Percentiles rank a stretch among this genome's conserved stretches.
phyloP scores from a whole-genome alignment of 1,139 yeast genomes.

The Suhomyces yuchorum region DNA sequence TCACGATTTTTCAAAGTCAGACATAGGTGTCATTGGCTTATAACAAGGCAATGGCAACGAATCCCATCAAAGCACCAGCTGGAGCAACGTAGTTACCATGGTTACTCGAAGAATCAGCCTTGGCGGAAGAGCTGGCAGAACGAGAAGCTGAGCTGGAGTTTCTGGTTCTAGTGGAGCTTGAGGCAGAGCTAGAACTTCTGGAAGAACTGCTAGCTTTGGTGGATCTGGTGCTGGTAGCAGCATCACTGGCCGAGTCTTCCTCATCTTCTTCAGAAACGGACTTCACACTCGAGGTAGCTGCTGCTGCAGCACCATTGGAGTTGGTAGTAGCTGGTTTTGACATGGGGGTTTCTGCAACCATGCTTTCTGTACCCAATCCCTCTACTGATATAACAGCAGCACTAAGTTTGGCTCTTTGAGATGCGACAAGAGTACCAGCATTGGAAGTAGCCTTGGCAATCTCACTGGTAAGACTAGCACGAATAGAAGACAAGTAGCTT shows the following conservation, averaged over 20 bases:
- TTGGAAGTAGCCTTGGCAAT: background rate
- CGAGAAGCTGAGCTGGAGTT: background rate
- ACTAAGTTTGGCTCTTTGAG: background rate
- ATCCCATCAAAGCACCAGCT: slow-evolving; percentile 21
- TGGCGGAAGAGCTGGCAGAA: slow-evolving; percentile 4
- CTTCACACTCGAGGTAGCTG: too few species aligned
- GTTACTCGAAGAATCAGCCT: slow-evolving; percentile 12
- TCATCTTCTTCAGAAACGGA: too few species aligned
- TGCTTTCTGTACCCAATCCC: background rate
- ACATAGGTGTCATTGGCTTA: background rate
- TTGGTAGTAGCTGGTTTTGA: background rate
- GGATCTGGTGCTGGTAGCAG: slow-evolving; percentile 2
- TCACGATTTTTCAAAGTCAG: background rate
- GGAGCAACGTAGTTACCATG: slow-evolving; percentile 18
- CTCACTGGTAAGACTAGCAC: background rate
- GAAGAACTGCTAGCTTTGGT: background rate
- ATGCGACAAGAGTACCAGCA: slow-evolving; percentile 1
- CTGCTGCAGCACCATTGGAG: background rate
- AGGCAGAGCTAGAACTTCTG: slow-evolving; percentile 7
- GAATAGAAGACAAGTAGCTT: background rate
- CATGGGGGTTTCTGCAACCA: background rate
- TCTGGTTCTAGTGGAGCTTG: slow-evolving; percentile 1
- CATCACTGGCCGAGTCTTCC: background rate
- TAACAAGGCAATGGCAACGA: slow-evolving; percentile 15
- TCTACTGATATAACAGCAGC: background rate